Evolutionary conservation across 2,329 filamentous ascomycete genomes (phyloP), one percentile per base, ranked within the genome.

Genomic region (Fusarium virguliforme): DNA sequence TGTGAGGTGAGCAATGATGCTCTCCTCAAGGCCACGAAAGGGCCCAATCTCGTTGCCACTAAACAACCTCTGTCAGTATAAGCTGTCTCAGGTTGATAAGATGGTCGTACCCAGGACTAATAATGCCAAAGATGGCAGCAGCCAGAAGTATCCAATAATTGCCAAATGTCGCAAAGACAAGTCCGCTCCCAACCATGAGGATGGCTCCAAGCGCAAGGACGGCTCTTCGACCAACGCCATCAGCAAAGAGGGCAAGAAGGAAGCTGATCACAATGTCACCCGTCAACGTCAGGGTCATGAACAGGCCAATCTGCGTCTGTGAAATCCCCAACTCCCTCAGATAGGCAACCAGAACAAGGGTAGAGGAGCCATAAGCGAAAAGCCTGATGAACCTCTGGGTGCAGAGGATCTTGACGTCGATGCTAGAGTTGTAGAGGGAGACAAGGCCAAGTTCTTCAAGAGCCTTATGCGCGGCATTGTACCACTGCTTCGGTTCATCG

Each of bases 11-110:
- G 89, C 88, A 2, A 90, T 79, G 6, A 86, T 85, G 15, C 86
- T 88, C 78, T 91, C 89, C 74, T 91, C 89, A 30, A 91, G 83
- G 40, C 89, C 88, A 40, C 86, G 83, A 65, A 91, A 91, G 0
- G 89, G 89, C 0, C 88, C 89, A 59, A 90, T 90, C 74, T 91
- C 89, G 62, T 88, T 90, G 8, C 89, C 89, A 74, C 87, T 88
- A n/a, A 15, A 46, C 2, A 8, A 61, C 32, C 13, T 8, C 32
- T 9, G 2, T 62, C 5, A 68, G 38, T 26, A 58, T 6, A 1
- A 10, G 2, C 34, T 67, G 28, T 1, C 4, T 0, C 51, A 13
- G 3, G 3, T 3, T 4, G 8, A 7, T 0, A 0, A 5, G 2
- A 22, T 8, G 5, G 10, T 30, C 65, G 32, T 75, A 84, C 83